These are phyloP conservation scores for Hirsutella thompsonii DNA, from an alignment of 2,329 filamentous ascomycete genomes.

Conservation along the genomic window DNA sequence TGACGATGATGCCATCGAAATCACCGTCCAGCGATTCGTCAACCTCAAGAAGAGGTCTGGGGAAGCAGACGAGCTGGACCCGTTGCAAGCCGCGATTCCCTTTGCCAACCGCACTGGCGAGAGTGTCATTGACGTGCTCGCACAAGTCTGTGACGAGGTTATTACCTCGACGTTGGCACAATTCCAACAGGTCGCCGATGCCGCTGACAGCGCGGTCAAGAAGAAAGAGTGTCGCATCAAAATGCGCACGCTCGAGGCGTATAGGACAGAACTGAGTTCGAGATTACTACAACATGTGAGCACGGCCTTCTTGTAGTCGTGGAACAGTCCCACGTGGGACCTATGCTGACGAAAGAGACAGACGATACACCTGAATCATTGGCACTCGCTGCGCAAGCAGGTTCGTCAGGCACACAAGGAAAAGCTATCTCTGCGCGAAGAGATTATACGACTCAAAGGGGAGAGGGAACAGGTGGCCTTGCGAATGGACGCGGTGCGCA, in stretches of 20 bases:
- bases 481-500: slow-evolving; percentile 49
- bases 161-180: slow-evolving; percentile 35
- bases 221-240: slow-evolving; percentile 44
- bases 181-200: slow-evolving; percentile 25
- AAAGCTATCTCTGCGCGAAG: slow-evolving; percentile 42
- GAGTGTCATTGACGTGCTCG: slow-evolving; percentile 49
- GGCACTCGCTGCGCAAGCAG: slow-evolving; percentile 43
- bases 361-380: slow-evolving; percentile 47
- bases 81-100: slow-evolving; percentile 37
- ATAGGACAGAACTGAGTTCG: slow-evolving; percentile 41
- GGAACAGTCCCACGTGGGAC: neutral
- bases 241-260: slow-evolving; percentile 42
- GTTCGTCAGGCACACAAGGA: slow-evolving; percentile 44
- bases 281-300: slow-evolving; percentile 38
- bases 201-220: slow-evolving; percentile 28
- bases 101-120: slow-evolving; percentile 41
- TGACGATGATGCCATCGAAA: slow-evolving; percentile 26
- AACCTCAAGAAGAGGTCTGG: slow-evolving; percentile 30
- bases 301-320: neutral
- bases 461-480: slow-evolving; percentile 51
- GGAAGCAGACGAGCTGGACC: slow-evolving; percentile 23
- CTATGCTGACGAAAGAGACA: slow-evolving; percentile 11
- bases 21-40: slow-evolving; percentile 47
- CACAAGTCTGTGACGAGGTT: slow-evolving; percentile 48
- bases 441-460: slow-evolving; percentile 44